These are phyloP conservation scores for Musa itinerans DNA, from an alignment of 176 grass and related monocot genomes.

Conservation along the genomic window DNA sequence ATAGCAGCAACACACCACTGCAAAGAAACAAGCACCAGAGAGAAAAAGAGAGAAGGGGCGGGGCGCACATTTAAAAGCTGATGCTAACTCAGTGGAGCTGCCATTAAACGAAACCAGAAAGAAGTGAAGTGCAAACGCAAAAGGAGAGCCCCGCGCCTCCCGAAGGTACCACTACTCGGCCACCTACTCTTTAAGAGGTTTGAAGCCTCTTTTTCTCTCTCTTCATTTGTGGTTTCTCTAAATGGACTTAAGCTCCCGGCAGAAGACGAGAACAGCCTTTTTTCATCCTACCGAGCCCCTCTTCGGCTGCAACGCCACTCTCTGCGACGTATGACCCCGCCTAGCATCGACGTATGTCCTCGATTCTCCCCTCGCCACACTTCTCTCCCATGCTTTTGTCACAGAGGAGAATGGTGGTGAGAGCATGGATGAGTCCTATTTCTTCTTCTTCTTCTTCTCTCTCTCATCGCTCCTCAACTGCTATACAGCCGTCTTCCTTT, in stretches of 20 bases:
- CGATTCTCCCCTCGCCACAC: too few relatives aligned
- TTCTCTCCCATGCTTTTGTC: too few relatives aligned
- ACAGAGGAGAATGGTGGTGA: background rate
- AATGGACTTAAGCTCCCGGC: background rate
- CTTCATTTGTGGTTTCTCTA: background rate
- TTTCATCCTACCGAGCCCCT: background rate
- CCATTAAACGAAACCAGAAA: background rate
- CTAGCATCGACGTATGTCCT: too few relatives aligned
- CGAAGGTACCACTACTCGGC: background rate
- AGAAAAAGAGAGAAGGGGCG: background rate
- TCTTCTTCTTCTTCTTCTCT: background rate
- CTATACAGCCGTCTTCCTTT: too few relatives aligned
- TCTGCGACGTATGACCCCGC: too few relatives aligned
- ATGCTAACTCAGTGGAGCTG: background rate
- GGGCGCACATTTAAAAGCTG: background rate
- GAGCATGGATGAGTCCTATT: too few relatives aligned
- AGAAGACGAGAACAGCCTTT: background rate
- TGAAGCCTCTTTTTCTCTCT: background rate
- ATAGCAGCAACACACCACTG: conserved; percentile 2
- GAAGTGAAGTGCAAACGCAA: background rate
- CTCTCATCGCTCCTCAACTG: background rate
- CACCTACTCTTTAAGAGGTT: background rate
- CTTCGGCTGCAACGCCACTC: background rate
- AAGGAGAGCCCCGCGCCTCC: background rate
- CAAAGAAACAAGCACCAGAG: background rate